Evolutionary conservation across 164 flowering plant genomes (phyloP).

Genomic region (Nymphaea thermarum): DNA sequence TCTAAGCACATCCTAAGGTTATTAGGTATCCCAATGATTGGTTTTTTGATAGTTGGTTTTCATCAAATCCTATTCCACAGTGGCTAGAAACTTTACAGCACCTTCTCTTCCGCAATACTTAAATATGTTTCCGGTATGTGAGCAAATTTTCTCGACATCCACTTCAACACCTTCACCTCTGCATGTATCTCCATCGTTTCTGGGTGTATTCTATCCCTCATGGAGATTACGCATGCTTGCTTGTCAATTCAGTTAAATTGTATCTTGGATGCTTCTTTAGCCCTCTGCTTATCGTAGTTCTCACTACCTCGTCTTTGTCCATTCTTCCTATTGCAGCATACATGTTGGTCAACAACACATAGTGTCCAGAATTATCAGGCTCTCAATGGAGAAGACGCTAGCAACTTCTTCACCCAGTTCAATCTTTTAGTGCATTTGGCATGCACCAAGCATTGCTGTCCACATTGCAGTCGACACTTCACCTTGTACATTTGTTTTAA

Average conservation of each 20-base stretch:
- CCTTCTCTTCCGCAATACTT: conserved; percentile 16
- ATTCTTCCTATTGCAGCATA: conserved; percentile 58
- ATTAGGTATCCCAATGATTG: conserved; percentile 42
- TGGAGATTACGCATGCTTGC: conserved; percentile 41
- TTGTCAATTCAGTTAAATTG: conserved; percentile 46
- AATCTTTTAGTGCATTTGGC: conserved; percentile 67
- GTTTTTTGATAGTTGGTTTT: conserved; percentile 20
- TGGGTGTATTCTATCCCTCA: conserved; percentile 55
- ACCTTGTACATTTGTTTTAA: conserved; percentile 15
- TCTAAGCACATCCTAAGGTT: conserved; percentile 57
- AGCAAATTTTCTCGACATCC: conserved; percentile 39
- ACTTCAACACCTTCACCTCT: conserved; percentile 55
- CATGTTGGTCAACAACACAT: conserved; percentile 61
- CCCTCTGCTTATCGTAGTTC: conserved; percentile 33
- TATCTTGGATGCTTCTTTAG: conserved; percentile 65
- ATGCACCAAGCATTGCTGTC: conserved; percentile 80
- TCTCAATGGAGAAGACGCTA: conserved; percentile 38
- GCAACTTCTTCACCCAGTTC: conserved; percentile 46
- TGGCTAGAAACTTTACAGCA: conserved; percentile 50
- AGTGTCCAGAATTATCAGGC: conserved; percentile 62
- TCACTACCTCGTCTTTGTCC: conserved; percentile 52
- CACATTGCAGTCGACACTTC: conserved; percentile 45
- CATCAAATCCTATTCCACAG: conserved; percentile 58
- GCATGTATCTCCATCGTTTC: conserved; percentile 29
- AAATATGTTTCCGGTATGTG: conserved; percentile 39